Percentiles rank a stretch among this genome's conserved stretches.
These are phyloP conservation scores for Begonia loranthoides DNA, from an alignment of 306 rosid species.

Conservation along the genomic window DNA sequence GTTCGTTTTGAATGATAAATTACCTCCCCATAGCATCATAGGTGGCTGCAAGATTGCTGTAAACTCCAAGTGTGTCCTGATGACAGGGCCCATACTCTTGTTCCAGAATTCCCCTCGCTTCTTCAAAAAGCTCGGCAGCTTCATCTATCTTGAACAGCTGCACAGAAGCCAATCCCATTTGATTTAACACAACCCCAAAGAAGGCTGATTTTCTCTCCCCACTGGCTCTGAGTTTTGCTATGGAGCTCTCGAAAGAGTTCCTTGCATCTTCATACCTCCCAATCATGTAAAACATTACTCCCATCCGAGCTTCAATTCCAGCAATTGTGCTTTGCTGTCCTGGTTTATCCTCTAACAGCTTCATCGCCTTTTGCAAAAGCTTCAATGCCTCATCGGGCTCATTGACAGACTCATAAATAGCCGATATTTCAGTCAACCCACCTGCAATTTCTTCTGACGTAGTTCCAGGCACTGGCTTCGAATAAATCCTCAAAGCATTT, in stretches of 20 bases:
- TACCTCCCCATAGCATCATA: constrained; percentile 99
- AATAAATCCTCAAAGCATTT: constrained; percentile 78
- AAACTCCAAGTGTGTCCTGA: constrained; percentile 95
- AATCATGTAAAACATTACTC: constrained; percentile 85
- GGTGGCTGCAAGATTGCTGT: constrained; percentile 98
- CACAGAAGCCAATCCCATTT: constrained; percentile 97
- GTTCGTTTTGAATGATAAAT: neutral
- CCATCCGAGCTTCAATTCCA: constrained; percentile 94
- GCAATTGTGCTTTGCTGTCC: constrained; percentile 98
- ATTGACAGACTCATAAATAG: constrained; percentile 85
- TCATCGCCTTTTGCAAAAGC: constrained; percentile 74
- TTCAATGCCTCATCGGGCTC: constrained; percentile 94
- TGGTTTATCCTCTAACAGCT: constrained; percentile 87
- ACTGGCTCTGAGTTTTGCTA: constrained; percentile 69
- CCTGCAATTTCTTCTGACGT: constrained; percentile 80
- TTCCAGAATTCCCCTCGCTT: constrained; percentile 87
- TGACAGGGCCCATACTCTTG: constrained; percentile 93
- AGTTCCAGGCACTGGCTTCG: constrained; percentile 94
- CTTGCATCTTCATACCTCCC: constrained; percentile 83
- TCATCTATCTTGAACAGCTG: constrained; percentile 96
- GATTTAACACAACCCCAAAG: constrained; percentile 95
- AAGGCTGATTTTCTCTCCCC: constrained; percentile 97
- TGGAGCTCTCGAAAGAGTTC: constrained; percentile 69
- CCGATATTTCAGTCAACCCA: constrained; percentile 88
- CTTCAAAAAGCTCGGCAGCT: constrained; percentile 93